Evolutionary conservation across 2,329 filamentous ascomycete genomes (phyloP), one percentile per base, ranked within the genome.

Genomic region (Epichloe scottii): DNA sequence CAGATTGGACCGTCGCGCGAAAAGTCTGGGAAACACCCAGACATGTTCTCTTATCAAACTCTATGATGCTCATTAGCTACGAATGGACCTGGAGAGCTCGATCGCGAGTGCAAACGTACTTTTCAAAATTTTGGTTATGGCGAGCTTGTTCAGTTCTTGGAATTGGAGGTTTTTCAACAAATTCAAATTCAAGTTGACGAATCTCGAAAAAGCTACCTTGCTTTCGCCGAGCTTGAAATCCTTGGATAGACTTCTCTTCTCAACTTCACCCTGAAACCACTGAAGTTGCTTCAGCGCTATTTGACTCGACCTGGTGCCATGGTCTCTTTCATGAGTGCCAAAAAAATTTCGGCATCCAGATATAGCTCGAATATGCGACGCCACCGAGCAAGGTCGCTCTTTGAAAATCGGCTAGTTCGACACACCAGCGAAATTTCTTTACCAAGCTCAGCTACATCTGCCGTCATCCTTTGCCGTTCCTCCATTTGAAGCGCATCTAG

Each of bases 31-130:
- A 81, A 1, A 84, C 81, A 26, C 84, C 81, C 19, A 94, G 72
- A 1, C 84, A 81, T 1, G 89, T 95, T 53, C 82, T 79, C 67
- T 95, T 95, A 67, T 93, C 87, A 63, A 95, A 95, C 68, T 91
- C 81, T 89, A 15, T 48, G 39, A 17, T 40, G 10, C 5, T 21
- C 21, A 19, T 51, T 38, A 53, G 44, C 26, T 45, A 34, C 44
- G 17, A n/a, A 11, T 40, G 30, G n/a, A 41, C 19, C 21, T 34
- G 19, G 19, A 5, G n/a, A 12, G 23, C 2, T 17, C 19, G n/a
- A 35, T 19, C 15, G 34, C 17, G 23, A 6, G 12, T 14, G 23
- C 23, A 17, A 30, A 66, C 77, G 55, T 64, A 85, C 84, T 95
- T 66, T 95, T 95, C 49, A 95, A 68, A 48, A 95, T 95, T 66